Conservation (phyloP, 371 early-diverging fungal species). For the Mucor ambiguus region DNA sequence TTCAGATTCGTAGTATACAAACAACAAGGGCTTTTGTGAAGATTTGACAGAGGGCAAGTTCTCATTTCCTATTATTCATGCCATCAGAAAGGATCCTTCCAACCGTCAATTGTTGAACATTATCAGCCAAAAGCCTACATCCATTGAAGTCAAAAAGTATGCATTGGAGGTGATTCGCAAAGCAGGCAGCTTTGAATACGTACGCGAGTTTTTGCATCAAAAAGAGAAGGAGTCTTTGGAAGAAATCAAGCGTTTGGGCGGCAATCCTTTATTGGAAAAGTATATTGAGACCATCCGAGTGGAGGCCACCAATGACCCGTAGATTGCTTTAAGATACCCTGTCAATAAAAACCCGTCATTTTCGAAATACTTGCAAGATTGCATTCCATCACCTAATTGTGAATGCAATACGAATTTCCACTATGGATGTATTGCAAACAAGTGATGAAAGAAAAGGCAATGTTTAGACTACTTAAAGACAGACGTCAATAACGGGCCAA, state of each 20-base stretch:
- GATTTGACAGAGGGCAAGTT: constrained; percentile 98
- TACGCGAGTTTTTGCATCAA: constrained; percentile 53
- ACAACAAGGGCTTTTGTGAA: constrained; percentile 96
- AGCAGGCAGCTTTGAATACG: constrained; percentile 82
- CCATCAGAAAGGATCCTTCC: constrained; percentile 66
- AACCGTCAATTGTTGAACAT: constrained; percentile 80
- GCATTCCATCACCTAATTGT: neutral
- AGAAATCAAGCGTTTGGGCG: constrained; percentile 73
- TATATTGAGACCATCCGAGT: constrained; percentile 42
- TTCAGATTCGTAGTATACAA: constrained; percentile 62
- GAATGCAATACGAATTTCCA: neutral
- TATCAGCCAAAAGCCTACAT: constrained; percentile 80
- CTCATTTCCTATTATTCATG: constrained; percentile 93
- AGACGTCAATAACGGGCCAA: no score
- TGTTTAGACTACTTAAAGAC: neutral
- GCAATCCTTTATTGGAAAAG: constrained; percentile 68
- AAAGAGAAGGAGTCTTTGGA: constrained; percentile 65
- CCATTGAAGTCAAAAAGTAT: constrained; percentile 83
- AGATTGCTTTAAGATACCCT: constrained; percentile 1
- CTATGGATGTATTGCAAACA: neutral
- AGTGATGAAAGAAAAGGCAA: neutral
- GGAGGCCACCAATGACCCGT: neutral
- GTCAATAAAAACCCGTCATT: neutral
- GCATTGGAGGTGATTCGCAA: constrained; percentile 82
- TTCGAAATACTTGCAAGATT: neutral